Conservation (phyloP, 2,329 filamentous ascomycete genomes). For the Pestalotiopsis sp. region DNA sequence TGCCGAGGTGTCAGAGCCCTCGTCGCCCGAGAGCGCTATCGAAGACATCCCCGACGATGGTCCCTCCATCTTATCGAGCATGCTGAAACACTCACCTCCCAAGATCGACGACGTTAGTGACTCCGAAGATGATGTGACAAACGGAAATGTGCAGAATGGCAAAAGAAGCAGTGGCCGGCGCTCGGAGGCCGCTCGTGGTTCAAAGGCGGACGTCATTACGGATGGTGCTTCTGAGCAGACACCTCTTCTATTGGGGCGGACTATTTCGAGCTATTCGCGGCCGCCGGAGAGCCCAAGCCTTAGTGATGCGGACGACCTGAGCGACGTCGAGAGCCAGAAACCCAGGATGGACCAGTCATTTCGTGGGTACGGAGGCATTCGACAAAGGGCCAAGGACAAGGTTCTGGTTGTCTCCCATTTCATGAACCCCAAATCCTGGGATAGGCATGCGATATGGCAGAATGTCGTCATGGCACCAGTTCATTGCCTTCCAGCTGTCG, state of each 20-base stretch:
- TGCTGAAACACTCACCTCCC: slow-evolving; percentile 52
- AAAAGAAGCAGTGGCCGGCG: background rate
- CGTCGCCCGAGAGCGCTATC: slow-evolving; percentile 22
- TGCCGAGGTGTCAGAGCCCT: slow-evolving; percentile 31
- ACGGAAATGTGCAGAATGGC: background rate
- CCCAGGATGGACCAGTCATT: slow-evolving; percentile 20
- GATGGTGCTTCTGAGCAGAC: slow-evolving; percentile 41
- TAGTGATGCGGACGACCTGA: slow-evolving; percentile 28
- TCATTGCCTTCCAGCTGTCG: slow-evolving; percentile 78
- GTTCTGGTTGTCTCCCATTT: slow-evolving; percentile 31
- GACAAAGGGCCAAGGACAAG: slow-evolving; percentile 17
- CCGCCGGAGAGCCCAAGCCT: slow-evolving; percentile 24
- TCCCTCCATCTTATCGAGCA: slow-evolving; percentile 42
- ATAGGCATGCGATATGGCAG: slow-evolving; percentile 65
- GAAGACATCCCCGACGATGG: slow-evolving; percentile 22
- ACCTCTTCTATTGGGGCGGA: slow-evolving; percentile 41
- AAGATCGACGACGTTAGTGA: slow-evolving; percentile 10
- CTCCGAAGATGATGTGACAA: slow-evolving; percentile 11
- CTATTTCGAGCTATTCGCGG: slow-evolving; percentile 31
- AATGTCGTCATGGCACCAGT: slow-evolving; percentile 67
- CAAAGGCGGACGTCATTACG: slow-evolving; percentile 13
- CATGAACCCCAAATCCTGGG: slow-evolving; percentile 71
- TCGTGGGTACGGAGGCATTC: slow-evolving; percentile 27
- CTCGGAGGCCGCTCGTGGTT: background rate
- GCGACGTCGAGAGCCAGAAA: slow-evolving; percentile 56